Evolutionary conservation across 2,329 filamentous ascomycete genomes (phyloP), one percentile per base, ranked within the genome.

Genomic region (Shiraia bambusicola): DNA sequence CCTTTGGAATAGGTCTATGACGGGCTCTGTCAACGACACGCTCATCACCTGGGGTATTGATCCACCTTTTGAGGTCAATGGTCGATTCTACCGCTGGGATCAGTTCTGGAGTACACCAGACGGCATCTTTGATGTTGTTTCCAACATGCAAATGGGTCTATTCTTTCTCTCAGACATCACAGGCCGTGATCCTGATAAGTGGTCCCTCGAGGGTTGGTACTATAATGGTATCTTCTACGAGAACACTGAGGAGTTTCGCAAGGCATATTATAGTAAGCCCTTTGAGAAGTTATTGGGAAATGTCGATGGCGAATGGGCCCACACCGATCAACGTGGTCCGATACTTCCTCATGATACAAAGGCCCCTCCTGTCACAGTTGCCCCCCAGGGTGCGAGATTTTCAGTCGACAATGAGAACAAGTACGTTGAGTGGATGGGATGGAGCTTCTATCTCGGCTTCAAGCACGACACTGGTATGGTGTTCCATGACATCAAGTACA

Each of bases 191-290:
- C 69, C 75, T 3, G 67, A 66, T 9, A 62, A 73, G 37, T 81
- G 78, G 78, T 63, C 54, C n/a, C 53, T 79, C 0, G 63, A 71
- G 17, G 74, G 74, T 3, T 79, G 76, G 74, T 69, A 76, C 10
- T 81, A 81, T 56, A 76, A 81, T 45, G 70, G 72, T 33, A 59
- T 76, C 12, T 75, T 75, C 46, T 81, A 79, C 54, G 58, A 68
- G 17, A 72, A 73, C 2, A 73, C 72, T 2, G 67, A 76, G 14
- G 69, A 67, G 5, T 74, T 79, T 58, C 61, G 72, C 22, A 48
- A 39, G 1, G 74, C 75, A 2, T 75, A 68, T 58, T 69, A 58
- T 41, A 59, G 55, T 28, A 63, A 63, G 6, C 65, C 57, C 5
- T 75, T 79, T 43, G 67, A 69, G 37, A 78, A 75, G 52, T 63